Evolutionary conservation across 1,284 basidiomycete genomes (phyloP).

Genomic region (Chalciporus piperatoides): DNA sequence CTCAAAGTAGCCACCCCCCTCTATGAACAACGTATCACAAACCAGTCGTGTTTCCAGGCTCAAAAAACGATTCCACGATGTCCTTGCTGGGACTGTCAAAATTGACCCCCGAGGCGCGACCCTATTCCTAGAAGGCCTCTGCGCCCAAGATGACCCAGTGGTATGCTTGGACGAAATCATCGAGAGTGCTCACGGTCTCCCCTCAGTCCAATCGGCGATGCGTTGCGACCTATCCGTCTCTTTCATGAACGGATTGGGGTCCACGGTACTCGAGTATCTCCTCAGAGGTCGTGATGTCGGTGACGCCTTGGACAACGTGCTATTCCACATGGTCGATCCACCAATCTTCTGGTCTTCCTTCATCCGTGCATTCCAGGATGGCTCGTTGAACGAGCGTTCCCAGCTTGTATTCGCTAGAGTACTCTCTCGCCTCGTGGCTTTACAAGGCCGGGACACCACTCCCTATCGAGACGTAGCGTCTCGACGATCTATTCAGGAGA

Average conservation of each 20-base stretch:
- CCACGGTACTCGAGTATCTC: slow-evolving; percentile 42
- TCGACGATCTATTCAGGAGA: slow-evolving; percentile 1
- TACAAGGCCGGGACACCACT: slow-evolving; percentile 10
- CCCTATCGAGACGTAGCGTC: slow-evolving; percentile 26
- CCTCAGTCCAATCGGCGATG: slow-evolving; percentile 17
- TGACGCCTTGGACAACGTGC: slow-evolving; percentile 20
- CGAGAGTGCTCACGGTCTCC: slow-evolving; percentile 12
- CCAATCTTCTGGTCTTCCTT: slow-evolving; percentile 51
- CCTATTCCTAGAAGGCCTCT: slow-evolving; percentile 50
- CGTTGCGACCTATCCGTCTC: slow-evolving; percentile 21
- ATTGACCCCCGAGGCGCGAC: slow-evolving; percentile 11
- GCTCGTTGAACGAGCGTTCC: slow-evolving; percentile 34
- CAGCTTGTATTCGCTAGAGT: slow-evolving; percentile 48
- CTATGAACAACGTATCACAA: slow-evolving; percentile 6
- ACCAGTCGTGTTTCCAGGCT: slow-evolving; percentile 10
- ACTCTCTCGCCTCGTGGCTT: slow-evolving; percentile 43
- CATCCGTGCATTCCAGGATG: slow-evolving; percentile 35
- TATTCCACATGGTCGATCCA: slow-evolving; percentile 47
- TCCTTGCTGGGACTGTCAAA: slow-evolving; percentile 20
- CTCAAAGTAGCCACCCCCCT: not conserved
- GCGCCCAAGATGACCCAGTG: slow-evolving; percentile 34
- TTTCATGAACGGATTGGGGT: slow-evolving; percentile 45
- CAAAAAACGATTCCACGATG: slow-evolving; percentile 19
- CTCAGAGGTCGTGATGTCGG: slow-evolving; percentile 35
- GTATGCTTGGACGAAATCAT: slow-evolving; percentile 14